Evolutionary conservation across 73 alveolate species (phyloP).

Genomic region (Tetrahymena thermophila): DNA sequence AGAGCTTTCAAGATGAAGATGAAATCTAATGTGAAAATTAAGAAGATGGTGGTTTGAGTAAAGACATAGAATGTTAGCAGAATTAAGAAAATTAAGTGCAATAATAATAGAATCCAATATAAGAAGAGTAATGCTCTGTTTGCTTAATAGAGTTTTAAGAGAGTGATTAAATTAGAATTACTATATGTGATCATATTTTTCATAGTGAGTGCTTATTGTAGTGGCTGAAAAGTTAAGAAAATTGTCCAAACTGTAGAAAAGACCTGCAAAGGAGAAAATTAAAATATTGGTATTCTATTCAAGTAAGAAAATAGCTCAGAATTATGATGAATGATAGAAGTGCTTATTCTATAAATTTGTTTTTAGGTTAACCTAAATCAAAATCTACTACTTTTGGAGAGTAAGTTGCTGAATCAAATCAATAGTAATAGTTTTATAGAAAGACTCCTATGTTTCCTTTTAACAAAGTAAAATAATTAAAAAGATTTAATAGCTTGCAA

Average conservation of each 20-base stretch:
- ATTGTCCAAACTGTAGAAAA: neutral
- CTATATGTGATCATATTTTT: conserved; percentile 27
- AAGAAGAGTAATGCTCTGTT: conserved; percentile 5
- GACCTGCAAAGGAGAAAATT: neutral
- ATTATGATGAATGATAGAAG: neutral
- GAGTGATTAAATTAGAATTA: conserved; percentile 15
- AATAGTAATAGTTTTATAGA: neutral
- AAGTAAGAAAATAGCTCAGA: neutral
- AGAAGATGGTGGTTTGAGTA: neutral
- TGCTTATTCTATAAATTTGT: neutral
- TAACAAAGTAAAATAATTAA: neutral
- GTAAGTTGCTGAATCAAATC: neutral
- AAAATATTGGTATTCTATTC: neutral
- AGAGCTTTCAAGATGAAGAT: neutral
- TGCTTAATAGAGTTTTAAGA: conserved; percentile 22
- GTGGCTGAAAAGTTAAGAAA: conserved; percentile 13
- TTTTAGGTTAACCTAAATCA: neutral
- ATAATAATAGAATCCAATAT: neutral
- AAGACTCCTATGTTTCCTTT: neutral
- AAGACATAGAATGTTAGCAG: neutral
- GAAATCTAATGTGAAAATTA: neutral
- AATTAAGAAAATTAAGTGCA: neutral
- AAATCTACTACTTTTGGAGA: neutral
- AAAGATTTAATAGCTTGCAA: neutral
- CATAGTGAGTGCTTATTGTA: conserved; percentile 14